Evolutionary conservation across 139 green algal species (phyloP).

Genomic region (Tetraselmis chui): DNA sequence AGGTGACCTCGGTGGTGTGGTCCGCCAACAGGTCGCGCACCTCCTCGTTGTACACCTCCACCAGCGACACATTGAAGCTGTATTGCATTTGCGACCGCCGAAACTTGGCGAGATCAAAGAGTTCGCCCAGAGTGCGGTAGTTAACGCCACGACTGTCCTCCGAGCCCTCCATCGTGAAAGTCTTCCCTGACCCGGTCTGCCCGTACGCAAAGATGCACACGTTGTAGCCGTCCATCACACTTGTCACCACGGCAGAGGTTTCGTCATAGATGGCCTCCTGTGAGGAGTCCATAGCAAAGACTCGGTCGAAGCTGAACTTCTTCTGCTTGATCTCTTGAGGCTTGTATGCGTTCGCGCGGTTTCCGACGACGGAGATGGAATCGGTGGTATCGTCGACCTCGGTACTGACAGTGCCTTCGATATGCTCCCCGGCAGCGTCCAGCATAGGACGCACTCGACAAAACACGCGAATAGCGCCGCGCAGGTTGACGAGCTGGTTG

Average conservation of each 20-base stretch:
- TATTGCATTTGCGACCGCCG: conserved; percentile 9
- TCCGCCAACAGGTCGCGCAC: conserved; percentile 28
- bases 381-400: background rate
- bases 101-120: conserved; percentile 17
- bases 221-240: conserved; percentile 24
- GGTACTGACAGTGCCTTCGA: background rate
- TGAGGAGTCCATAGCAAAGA: background rate
- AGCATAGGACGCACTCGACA: conserved; percentile 82
- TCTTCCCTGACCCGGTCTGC: conserved; percentile 31
- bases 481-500: conserved; percentile 91
- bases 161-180: conserved; percentile 20
- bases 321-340: background rate
- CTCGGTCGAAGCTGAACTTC: background rate
- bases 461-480: conserved; percentile 95
- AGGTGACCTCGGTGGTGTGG: background rate
- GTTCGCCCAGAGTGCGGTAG: conserved; percentile 22
- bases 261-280: background rate
- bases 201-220: conserved; percentile 40
- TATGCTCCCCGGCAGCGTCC: background rate
- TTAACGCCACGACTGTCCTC: conserved; percentile 23
- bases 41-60: conserved; percentile 43
- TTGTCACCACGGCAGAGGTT: background rate
- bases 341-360: background rate
- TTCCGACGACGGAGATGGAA: background rate
- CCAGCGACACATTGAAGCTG: conserved; percentile 21